Conservation (phyloP, 805 yeast species). For the Hanseniaspora thailandica region DNA sequence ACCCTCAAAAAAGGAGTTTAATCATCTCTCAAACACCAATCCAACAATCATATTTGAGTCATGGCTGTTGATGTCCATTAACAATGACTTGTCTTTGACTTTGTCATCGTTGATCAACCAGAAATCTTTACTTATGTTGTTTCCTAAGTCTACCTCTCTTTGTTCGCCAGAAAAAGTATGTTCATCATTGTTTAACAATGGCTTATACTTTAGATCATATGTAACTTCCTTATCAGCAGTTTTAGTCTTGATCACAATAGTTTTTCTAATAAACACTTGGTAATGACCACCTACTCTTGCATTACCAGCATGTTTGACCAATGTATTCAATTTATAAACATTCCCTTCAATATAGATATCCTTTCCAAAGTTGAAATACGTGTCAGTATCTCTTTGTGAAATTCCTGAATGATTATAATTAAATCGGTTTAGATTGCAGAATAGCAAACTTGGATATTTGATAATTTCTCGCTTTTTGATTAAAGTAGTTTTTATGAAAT, state of each 20-base stretch:
- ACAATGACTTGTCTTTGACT: neutral
- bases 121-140: neutral
- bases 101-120: slow-evolving; percentile 11
- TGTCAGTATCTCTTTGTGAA: slow-evolving; percentile 58
- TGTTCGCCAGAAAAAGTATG: neutral
- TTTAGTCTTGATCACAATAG: slow-evolving; percentile 33
- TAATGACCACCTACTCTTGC: slow-evolving; percentile 76
- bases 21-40: slow-evolving; percentile 8
- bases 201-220: neutral
- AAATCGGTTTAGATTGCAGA: slow-evolving; percentile 67
- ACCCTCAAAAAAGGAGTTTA: neutral
- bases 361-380: slow-evolving; percentile 58
- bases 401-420: slow-evolving; percentile 59
- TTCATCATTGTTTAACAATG: neutral
- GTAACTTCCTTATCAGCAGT: slow-evolving; percentile 14
- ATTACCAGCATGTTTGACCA: slow-evolving; percentile 78
- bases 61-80: neutral
- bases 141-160: neutral
- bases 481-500: slow-evolving; percentile 46
- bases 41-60: slow-evolving; percentile 11
- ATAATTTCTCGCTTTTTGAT: slow-evolving; percentile 51
- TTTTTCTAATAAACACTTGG: slow-evolving; percentile 75
- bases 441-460: slow-evolving; percentile 57
- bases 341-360: slow-evolving; percentile 36
- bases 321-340: slow-evolving; percentile 49